A percentile compares a stretch with the other conserved stretches of the same genome.
These are phyloP conservation scores for Acephala macrosclerotiorum DNA, from an alignment of 2,329 filamentous ascomycete genomes.

Conservation along the genomic window DNA sequence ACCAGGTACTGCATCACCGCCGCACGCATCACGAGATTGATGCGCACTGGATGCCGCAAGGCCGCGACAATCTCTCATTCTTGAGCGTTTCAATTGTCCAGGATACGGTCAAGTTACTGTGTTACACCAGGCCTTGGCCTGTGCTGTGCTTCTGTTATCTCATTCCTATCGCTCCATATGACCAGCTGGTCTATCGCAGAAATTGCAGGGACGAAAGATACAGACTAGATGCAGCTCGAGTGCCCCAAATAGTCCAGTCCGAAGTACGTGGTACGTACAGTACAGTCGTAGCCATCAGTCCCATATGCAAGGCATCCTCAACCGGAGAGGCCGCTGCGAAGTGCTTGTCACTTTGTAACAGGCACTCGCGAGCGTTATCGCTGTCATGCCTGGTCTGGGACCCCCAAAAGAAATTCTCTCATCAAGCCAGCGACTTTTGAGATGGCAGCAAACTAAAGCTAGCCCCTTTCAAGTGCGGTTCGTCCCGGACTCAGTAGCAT, in stretches of 20 bases:
- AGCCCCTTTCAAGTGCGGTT: slow-evolving; percentile 2
- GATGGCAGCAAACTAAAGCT: not conserved
- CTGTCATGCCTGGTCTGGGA: not conserved
- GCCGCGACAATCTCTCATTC: not conserved
- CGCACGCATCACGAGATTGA: not conserved
- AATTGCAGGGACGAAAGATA: slow-evolving; percentile 4
- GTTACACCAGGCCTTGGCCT: not conserved
- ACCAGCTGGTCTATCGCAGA: too few species aligned
- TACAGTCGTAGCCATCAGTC: not conserved
- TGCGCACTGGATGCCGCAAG: not conserved
- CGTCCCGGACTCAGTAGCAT: slow-evolving; percentile 2
- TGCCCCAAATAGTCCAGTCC: not conserved
- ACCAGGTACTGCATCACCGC: not conserved
- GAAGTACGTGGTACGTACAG: slow-evolving; percentile 1
- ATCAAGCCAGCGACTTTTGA: not conserved
- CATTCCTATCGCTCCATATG: not conserved
- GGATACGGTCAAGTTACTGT: not conserved
- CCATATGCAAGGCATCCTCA: slow-evolving; percentile 3
- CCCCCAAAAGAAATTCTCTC: not conserved
- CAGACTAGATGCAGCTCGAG: slow-evolving; percentile 7
- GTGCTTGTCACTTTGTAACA: not conserved
- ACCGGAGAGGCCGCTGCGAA: slow-evolving; percentile 6
- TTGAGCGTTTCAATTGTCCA: not conserved
- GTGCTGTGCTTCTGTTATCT: not conserved
- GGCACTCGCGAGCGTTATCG: not conserved